Base-by-base conservation (phyloP, 495 filamentous ascomycete genomes). In the Aspergillus avenaceus region DNA sequence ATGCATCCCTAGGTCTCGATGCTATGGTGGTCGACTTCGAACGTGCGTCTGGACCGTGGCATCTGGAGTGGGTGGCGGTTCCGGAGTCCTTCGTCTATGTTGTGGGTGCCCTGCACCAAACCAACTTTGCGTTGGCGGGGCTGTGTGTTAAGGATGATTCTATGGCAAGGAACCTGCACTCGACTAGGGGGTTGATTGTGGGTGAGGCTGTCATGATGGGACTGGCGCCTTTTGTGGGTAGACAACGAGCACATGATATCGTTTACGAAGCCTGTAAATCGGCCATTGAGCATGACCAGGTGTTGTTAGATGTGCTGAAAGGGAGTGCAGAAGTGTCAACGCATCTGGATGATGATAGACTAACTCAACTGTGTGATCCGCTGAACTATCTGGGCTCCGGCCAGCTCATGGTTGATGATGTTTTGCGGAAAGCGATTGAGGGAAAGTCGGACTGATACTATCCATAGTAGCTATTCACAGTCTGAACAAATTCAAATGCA, bases 161-260 rank as follows among this genome's bases (percentile, higher is more conserved):
- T 12, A 76, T 78, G 73, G 49, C 55, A 48, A 54, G 56, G 8
- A 78, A 76, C 57, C 59, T 78, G 3, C 43, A 66, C 40, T 70
- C 64, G 4, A 72, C 68, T 3, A 55, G 55, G 43, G 73, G 74
- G 5, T 56, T 73, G 44, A 75, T 78, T 50, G 73, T 76, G 11
- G 71, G 64, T 5, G 74, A 78, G 49, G 74, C 74, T 5, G 73
- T 78, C 8, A 78, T 78, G 74, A 78, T 78, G 74, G 73, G 64
- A 22, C 55, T 76, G 21, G 74, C 71, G 32, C 60, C 62, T 23
- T 49, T 65, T 47, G 43, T 74, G 14, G 74, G 74, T 26, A 54
- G 74, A 37, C 68, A 71, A 44, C 56, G 62, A 36, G 74, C 74
- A 19, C 73, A 78, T 56, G 71, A 76, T 53, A 52, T 75, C 29